A percentile compares a stretch with the other conserved stretches of the same genome.
These are phyloP conservation scores for Tuber melanosporum DNA, from an alignment of 495 filamentous ascomycete genomes.

Conservation along the genomic window DNA sequence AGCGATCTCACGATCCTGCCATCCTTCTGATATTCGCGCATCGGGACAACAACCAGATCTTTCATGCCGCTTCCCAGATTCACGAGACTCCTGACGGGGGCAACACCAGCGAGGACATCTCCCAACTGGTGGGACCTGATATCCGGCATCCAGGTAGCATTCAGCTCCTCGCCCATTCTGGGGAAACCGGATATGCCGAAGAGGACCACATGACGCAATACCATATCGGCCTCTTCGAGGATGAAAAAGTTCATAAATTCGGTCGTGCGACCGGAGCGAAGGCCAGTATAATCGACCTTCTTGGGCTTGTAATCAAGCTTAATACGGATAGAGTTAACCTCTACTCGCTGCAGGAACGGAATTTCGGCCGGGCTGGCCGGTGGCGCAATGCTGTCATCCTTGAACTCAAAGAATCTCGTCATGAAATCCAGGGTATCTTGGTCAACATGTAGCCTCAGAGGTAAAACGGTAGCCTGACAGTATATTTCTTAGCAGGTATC, in stretches of 20 bases:
- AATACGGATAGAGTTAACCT: slow-evolving; percentile 74
- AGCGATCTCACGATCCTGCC: slow-evolving; percentile 87
- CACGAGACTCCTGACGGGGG: slow-evolving; percentile 77
- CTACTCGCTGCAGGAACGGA: slow-evolving; percentile 83
- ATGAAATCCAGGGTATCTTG: slow-evolving; percentile 98
- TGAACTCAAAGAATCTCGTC: slow-evolving; percentile 95
- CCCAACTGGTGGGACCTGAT: slow-evolving; percentile 86
- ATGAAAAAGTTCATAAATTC: slow-evolving; percentile 99
- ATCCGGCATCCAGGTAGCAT: slow-evolving; percentile 96
- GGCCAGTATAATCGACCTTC: slow-evolving; percentile 83
- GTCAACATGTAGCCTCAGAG: slow-evolving; percentile 88
- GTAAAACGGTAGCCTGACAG: slow-evolving; percentile 64
- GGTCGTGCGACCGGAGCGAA: slow-evolving; percentile 94
- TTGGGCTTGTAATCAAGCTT: slow-evolving; percentile 97
- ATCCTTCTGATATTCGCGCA: slow-evolving; percentile 88
- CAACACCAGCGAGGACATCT: slow-evolving; percentile 80
- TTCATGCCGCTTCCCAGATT: slow-evolving; percentile 82
- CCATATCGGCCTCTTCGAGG: slow-evolving; percentile 80
- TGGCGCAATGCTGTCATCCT: slow-evolving; percentile 60
- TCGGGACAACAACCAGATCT: slow-evolving; percentile 79
- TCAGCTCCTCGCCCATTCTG: slow-evolving; percentile 74
- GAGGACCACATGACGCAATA: slow-evolving; percentile 78
- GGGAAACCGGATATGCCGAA: slow-evolving; percentile 90
- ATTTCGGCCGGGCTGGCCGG: slow-evolving; percentile 57
- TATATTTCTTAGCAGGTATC: slow-evolving; percentile 28